These are phyloP conservation scores for Boletus reticulatus DNA, from an alignment of 768 basidiomycete genomes.

Conservation along the genomic window DNA sequence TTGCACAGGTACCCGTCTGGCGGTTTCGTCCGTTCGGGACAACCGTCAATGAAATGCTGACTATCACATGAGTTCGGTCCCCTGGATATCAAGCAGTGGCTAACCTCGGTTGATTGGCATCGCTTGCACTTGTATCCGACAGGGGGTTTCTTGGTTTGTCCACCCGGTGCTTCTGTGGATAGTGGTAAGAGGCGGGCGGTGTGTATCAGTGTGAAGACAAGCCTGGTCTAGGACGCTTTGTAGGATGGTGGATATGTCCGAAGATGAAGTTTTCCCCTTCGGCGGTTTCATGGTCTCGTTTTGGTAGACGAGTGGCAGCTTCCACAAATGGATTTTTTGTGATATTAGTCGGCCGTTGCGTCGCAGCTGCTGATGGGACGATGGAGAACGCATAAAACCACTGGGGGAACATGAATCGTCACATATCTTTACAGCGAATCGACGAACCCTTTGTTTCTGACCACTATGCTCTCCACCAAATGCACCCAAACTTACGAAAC, in stretches of 20 bases:
- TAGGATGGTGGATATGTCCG: constrained; percentile 55
- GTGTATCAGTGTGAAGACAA: constrained; percentile 15
- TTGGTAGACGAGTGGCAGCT: constrained; percentile 36
- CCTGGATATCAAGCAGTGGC: constrained; percentile 12
- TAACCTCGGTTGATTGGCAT: constrained; percentile 73
- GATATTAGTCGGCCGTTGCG: constrained; percentile 54
- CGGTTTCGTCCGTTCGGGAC: constrained; percentile 72
- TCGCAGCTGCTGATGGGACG: constrained; percentile 45
- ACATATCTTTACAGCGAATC: not conserved
- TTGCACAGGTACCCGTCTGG: constrained; percentile 87
- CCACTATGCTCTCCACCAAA: constrained; percentile 63
- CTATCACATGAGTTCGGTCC: not conserved
- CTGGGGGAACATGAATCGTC: constrained; percentile 39
- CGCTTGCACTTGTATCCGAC: constrained; percentile 74
- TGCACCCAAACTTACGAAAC: constrained; percentile 83
- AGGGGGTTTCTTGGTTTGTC: constrained; percentile 57
- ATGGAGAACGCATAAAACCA: constrained; percentile 99
- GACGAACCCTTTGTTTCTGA: constrained; percentile 83
- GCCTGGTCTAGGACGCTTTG: constrained; percentile 60
- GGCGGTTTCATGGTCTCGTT: constrained; percentile 50
- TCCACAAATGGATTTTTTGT: constrained; percentile 72
- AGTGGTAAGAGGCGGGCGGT: not conserved
- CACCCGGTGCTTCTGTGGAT: constrained; percentile 24
- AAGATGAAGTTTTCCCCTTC: constrained; percentile 68
- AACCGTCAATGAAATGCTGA: constrained; percentile 75